A percentile compares a stretch with the other conserved stretches of the same genome.
Conservation (phyloP, 306 rosid species). For the Trifolium repens region DNA sequence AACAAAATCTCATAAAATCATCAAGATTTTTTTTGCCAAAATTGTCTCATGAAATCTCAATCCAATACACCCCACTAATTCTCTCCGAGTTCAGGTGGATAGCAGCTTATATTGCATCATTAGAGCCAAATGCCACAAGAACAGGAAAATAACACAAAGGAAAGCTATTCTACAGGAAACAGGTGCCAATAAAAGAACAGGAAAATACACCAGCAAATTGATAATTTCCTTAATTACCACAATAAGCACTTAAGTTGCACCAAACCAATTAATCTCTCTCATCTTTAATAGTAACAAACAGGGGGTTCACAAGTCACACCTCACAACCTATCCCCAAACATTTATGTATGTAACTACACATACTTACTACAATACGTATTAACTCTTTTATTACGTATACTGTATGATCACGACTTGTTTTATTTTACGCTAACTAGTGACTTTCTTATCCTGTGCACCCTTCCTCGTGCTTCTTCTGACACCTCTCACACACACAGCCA, state of each 20-base stretch:
- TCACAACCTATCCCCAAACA: neutral
- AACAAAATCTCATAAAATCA: too few relatives aligned
- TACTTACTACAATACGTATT: neutral
- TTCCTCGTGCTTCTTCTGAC: conserved; percentile 40
- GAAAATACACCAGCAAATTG: too few relatives aligned
- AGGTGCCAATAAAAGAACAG: too few relatives aligned
- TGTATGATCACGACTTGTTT: neutral
- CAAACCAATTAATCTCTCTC: neutral
- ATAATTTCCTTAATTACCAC: neutral
- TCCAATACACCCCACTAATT: too few relatives aligned
- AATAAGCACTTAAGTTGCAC: neutral
- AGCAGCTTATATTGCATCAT: too few relatives aligned
- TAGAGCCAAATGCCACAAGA: too few relatives aligned
- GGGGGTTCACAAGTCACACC: neutral
- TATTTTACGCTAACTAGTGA: neutral
- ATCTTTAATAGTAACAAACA: neutral
- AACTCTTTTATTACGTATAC: neutral
- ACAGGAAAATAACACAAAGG: too few relatives aligned
- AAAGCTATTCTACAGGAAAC: too few relatives aligned
- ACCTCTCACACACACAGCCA: neutral
- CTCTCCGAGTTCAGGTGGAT: too few relatives aligned
- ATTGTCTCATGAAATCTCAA: too few relatives aligned
- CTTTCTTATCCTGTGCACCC: conserved; percentile 41
- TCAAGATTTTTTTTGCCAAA: too few relatives aligned
- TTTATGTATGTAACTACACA: neutral